Percentiles rank a stretch among this genome's conserved stretches.
phyloP scores from a whole-genome alignment of 345 rosid species.

The Chamaenerion angustifolium region DNA sequence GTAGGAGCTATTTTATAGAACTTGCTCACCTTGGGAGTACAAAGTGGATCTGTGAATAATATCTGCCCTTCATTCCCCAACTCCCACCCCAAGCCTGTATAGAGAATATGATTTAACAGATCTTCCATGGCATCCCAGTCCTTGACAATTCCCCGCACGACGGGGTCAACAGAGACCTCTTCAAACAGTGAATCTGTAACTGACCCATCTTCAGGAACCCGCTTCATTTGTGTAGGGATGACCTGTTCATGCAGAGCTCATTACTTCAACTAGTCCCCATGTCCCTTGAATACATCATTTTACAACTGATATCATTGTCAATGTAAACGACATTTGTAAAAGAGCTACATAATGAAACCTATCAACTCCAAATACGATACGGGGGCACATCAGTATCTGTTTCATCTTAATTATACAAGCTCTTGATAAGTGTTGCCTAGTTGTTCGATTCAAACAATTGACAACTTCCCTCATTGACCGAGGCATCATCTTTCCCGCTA shows the following conservation, averaged over 20 bases:
- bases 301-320: no score
- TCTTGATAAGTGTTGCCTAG: no score
- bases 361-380: no score
- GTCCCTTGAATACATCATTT: no score
- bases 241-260: slow-evolving; percentile 23
- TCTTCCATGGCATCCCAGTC: slow-evolving; percentile 99
- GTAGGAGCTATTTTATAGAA: background rate
- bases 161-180: slow-evolving; percentile 61
- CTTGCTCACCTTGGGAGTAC: slow-evolving; percentile 73
- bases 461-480: no score
- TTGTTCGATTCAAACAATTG: no score
- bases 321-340: no score
- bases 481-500: no score
- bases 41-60: slow-evolving; percentile 87
- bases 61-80: slow-evolving; percentile 95
- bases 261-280: background rate
- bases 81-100: slow-evolving; percentile 94
- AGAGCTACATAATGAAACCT: no score
- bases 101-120: slow-evolving; percentile 69
- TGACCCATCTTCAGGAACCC: slow-evolving; percentile 60
- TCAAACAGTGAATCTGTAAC: slow-evolving; percentile 33
- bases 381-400: no score
- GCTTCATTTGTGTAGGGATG: slow-evolving; percentile 86
- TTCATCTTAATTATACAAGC: no score
- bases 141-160: slow-evolving; percentile 57